phyloP scores from a whole-genome alignment of 2,329 filamentous ascomycete species.

The Colletotrichum magnum region DNA sequence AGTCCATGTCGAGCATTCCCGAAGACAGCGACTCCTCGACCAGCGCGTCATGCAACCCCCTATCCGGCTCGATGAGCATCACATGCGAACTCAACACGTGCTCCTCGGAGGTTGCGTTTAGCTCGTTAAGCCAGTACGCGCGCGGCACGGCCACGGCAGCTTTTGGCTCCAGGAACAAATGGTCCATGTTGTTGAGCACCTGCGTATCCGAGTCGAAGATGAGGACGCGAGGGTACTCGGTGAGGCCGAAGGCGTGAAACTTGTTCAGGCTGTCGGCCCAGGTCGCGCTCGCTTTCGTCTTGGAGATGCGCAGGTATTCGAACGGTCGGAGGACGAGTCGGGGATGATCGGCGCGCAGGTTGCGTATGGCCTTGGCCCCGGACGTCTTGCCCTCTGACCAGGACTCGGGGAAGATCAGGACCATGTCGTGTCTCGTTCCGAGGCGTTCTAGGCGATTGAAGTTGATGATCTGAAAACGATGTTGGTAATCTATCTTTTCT shows the following conservation, averaged over 20 bases:
- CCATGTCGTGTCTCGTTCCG: conserved; percentile 57
- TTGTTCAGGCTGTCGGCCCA: conserved; percentile 79
- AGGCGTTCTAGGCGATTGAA: conserved; percentile 61
- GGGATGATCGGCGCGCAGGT: conserved; percentile 13
- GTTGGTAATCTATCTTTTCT: not conserved
- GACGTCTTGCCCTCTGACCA: conserved; percentile 26
- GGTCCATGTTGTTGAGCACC: conserved; percentile 75
- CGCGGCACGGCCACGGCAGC: conserved; percentile 76
- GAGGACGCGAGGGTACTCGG: conserved; percentile 65
- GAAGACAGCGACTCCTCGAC: conserved; percentile 56
- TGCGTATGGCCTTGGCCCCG: conserved; percentile 25
- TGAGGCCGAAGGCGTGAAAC: conserved; percentile 77
- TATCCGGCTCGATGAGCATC: conserved; percentile 67
- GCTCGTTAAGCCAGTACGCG: conserved; percentile 76
- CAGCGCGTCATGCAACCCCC: conserved; percentile 46
- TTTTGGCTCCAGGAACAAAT: conserved; percentile 77
- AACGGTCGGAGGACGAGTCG: conserved; percentile 28
- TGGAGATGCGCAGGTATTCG: conserved; percentile 24
- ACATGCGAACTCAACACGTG: conserved; percentile 65
- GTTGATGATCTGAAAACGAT: conserved; percentile 55
- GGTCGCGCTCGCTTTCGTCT: conserved; percentile 52
- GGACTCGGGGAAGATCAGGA: conserved; percentile 61
- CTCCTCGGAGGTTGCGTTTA: conserved; percentile 60
- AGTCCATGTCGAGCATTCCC: conserved; percentile 75
- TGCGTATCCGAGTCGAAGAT: conserved; percentile 75